Percentiles rank a stretch among this genome's conserved stretches.
Evolutionary conservation across 805 yeast genomes (phyloP).

Genomic region (Yamadazyma endophytica): DNA sequence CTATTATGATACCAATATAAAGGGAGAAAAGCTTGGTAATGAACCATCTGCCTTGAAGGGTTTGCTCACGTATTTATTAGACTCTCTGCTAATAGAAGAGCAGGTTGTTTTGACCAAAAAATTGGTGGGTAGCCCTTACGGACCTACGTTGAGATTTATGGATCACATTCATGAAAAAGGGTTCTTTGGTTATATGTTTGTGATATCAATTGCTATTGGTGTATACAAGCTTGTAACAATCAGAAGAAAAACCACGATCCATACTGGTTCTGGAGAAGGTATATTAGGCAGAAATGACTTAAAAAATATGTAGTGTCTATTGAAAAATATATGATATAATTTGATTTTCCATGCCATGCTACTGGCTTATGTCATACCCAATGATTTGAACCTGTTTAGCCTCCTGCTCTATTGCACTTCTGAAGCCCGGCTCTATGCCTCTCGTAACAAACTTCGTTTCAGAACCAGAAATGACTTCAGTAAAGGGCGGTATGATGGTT

Average conservation of each 20-base stretch:
- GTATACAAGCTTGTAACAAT: conserved; percentile 1
- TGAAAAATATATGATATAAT: not conserved
- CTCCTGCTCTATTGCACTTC: conserved; percentile 32
- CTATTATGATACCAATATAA: conserved; percentile 27
- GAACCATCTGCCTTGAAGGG: conserved; percentile 28
- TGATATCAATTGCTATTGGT: conserved; percentile 2
- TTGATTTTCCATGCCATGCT: too few relatives aligned
- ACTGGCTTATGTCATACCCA: conserved; percentile 8
- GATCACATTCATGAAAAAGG: conserved; percentile 45
- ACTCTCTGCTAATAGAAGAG: conserved; percentile 19
- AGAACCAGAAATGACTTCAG: conserved; percentile 40
- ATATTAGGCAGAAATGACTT: conserved; percentile 19
- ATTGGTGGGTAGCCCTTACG: conserved; percentile 43
- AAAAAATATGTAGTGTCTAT: too few relatives aligned
- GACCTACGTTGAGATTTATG: conserved; percentile 32
- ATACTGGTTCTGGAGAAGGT: conserved; percentile 11
- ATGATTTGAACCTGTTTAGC: conserved; percentile 24
- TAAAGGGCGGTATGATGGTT: conserved; percentile 49
- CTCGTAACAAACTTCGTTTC: conserved; percentile 25
- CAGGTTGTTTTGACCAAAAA: conserved; percentile 15
- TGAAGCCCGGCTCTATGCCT: conserved; percentile 26
- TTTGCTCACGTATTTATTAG: conserved; percentile 37
- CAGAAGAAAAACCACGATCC: conserved; percentile 4
- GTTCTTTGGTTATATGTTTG: conserved; percentile 32
- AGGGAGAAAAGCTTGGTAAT: conserved; percentile 34